These are phyloP conservation scores for Conringia planisiliqua DNA, from an alignment of 345 rosid genomes.

Conservation along the genomic window DNA sequence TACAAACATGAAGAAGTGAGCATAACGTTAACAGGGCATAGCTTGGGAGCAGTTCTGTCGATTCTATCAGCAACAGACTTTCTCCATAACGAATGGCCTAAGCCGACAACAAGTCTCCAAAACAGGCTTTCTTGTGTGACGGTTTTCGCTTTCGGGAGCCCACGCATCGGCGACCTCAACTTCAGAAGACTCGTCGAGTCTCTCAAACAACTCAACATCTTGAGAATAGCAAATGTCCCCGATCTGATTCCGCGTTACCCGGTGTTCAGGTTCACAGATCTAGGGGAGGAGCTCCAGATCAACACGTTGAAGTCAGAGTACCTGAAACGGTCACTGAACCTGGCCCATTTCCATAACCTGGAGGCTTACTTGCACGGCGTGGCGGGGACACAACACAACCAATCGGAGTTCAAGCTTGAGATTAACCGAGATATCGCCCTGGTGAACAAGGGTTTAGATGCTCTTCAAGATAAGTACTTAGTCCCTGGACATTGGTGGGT, in stretches of 20 bases:
- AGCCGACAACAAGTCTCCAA: neutral
- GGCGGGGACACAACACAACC: slow-evolving; percentile 28
- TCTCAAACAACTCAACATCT: slow-evolving; percentile 25
- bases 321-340: slow-evolving; percentile 23
- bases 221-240: slow-evolving; percentile 35
- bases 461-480: slow-evolving; percentile 33
- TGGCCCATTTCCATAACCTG: slow-evolving; percentile 23
- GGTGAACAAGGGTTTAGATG: slow-evolving; percentile 35
- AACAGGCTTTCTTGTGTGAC: slow-evolving; percentile 33
- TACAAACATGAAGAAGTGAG: slow-evolving; percentile 49
- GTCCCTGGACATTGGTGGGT: slow-evolving; percentile 39
- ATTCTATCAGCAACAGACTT: slow-evolving; percentile 50
- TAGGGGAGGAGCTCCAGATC: slow-evolving; percentile 38
- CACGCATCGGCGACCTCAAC: slow-evolving; percentile 35
- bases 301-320: slow-evolving; percentile 40
- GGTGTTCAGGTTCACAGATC: slow-evolving; percentile 19
- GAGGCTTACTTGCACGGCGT: slow-evolving; percentile 45
- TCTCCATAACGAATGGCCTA: slow-evolving; percentile 36
- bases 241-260: slow-evolving; percentile 40
- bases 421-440: slow-evolving; percentile 31
- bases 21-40: slow-evolving; percentile 55
- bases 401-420: slow-evolving; percentile 26
- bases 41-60: slow-evolving; percentile 57
- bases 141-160: slow-evolving; percentile 41
- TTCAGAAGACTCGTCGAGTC: slow-evolving; percentile 28